A percentile compares a stretch with the other conserved stretches of the same genome.
Conservation (phyloP, 352 stramenopile species). For the Globisporangium solare region DNA sequence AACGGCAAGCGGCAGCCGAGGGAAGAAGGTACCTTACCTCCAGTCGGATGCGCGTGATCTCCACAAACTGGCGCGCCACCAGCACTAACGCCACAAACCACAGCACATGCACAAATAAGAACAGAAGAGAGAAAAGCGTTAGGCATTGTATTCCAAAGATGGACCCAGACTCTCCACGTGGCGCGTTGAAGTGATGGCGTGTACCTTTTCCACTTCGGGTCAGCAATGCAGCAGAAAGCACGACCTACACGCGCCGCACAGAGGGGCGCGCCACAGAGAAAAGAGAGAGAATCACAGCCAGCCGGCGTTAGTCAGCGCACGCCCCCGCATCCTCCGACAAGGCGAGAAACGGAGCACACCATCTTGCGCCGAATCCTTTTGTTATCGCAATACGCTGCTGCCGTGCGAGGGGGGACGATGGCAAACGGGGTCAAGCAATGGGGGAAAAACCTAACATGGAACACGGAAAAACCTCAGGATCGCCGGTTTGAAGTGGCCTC, state of each 20-base stretch:
- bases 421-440: constrained; percentile 2
- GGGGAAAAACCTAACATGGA: constrained; percentile 7
- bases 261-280: background rate
- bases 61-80: constrained; percentile 97
- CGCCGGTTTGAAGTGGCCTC: constrained; percentile 2
- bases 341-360: background rate
- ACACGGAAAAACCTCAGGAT: constrained; percentile 2
- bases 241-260: constrained; percentile 62
- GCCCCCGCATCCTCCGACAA: constrained; percentile 15
- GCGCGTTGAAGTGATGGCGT: constrained; percentile 3
- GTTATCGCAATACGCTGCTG: background rate
- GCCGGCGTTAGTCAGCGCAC: background rate
- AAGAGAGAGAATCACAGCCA: too few relatives aligned
- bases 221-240: constrained; percentile 94
- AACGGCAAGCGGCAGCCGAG: background rate
- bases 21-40: constrained; percentile 62
- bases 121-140: constrained; percentile 1
- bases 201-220: constrained; percentile 94
- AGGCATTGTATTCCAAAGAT: background rate
- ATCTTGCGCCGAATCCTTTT: constrained; percentile 6
- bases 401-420: background rate
- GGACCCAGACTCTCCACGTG: background rate
- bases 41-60: constrained; percentile 98
- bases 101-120: background rate
- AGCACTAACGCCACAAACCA: constrained; percentile 57